Base-by-base conservation (phyloP, 2,329 filamentous ascomycete species). In the Phaeophleospora eucalypticola region DNA sequence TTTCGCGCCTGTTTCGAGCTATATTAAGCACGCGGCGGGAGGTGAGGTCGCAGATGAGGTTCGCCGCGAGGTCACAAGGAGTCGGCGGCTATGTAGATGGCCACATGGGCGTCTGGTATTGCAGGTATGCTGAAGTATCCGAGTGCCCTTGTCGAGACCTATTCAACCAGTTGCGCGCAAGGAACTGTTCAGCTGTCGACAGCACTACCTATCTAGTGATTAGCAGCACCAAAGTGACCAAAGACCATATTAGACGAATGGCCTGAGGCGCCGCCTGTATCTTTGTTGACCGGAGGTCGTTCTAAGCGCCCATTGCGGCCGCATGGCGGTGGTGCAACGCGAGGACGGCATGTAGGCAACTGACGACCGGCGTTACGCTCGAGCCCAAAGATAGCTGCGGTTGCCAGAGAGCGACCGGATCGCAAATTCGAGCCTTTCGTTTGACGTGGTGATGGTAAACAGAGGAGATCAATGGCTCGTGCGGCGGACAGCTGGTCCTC, bases 1-100 rank as follows among this genome's bases (percentile, higher is more conserved):
- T 55, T 46, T 54, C 60, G 62, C 62, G 62, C 58, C 57, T 62
- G 59, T 62, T 62, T 61, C 55, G 49, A 48, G 48, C 49, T 57
- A 59, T 56, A 46, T 47, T 48, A 33, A 47, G 44, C 15, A 27
- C 16, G 32, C 35, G 47, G 39, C 44, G 41, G 44, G 33, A 45
- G 37, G 27, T 39, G 33, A 34, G 27, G 21, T 36, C 36, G 36
- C 35, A 35, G 41, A 27, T 37, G 33, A 21, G 42, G 24, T 41
- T 43, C 49, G 49, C 50, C 49, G 54, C 52, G 54, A 55, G 41
- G 19, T 36, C 48, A 45, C 24, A 42, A 48, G 33, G 19, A 34
- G 37, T 44, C 46, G 54, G 54, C 54, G 54, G 54, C 52, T 57
- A 57, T 36, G 12, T 6, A 29, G 6, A 29, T 29, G 24, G n/a